Evolutionary conservation across 371 early-diverging fungal species (phyloP).

Genomic region (Haplosporangium sp.): DNA sequence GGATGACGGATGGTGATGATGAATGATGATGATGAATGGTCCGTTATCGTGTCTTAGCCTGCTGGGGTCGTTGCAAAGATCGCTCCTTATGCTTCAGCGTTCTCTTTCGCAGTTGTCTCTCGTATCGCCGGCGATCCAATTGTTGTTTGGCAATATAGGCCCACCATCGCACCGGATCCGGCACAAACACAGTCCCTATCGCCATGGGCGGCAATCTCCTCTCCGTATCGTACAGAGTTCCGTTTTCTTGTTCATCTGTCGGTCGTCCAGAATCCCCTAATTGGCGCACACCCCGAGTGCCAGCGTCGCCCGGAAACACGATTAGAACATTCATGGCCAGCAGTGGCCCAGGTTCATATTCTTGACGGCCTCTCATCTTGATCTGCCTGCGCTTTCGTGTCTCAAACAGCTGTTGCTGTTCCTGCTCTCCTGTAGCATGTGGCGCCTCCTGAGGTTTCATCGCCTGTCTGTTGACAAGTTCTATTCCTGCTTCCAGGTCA

Average conservation of each 20-base stretch:
- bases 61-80: background rate
- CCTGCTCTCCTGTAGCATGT: background rate
- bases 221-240: constrained; percentile 45
- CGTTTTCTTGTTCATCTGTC: background rate
- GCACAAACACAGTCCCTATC: constrained; percentile 52
- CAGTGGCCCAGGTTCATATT: constrained; percentile 50
- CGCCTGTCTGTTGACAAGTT: background rate
- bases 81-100: constrained; percentile 9
- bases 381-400: constrained; percentile 17
- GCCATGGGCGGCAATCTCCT: constrained; percentile 51
- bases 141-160: constrained; percentile 49
- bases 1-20: background rate
- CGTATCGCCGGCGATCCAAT: constrained; percentile 28
- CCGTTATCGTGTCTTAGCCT: constrained; percentile 18
- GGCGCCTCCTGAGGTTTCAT: background rate
- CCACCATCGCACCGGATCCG: constrained; percentile 56
- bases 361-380: constrained; percentile 50
- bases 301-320: constrained; percentile 49
- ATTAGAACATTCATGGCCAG: constrained; percentile 46
- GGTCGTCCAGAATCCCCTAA: constrained; percentile 25
- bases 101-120: constrained; percentile 19
- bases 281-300: constrained; percentile 30
- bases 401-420: background rate
- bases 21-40: background rate
- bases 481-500: constrained; percentile 22